These are phyloP conservation scores for Fusarium mangiferae DNA, from an alignment of 2,329 filamentous ascomycete species.

Conservation along the genomic window DNA sequence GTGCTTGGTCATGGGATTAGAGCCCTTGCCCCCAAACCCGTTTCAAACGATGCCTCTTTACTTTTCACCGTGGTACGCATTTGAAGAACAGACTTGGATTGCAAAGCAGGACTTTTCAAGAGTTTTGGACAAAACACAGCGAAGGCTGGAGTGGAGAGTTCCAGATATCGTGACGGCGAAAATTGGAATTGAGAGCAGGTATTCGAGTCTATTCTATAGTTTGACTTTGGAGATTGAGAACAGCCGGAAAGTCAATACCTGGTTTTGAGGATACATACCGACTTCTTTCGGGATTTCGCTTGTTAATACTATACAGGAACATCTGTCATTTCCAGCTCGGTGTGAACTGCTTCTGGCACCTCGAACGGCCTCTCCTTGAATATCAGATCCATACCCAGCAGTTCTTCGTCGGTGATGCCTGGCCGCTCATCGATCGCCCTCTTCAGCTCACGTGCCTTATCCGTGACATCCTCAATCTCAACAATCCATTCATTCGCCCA, in stretches of 20 bases:
- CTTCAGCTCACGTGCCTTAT: constrained; percentile 60
- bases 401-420: constrained; percentile 47
- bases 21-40: constrained; percentile 40
- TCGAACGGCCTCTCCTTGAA: constrained; percentile 57
- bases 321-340: constrained; percentile 47
- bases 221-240: constrained; percentile 24
- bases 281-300: neutral
- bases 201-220: constrained; percentile 42
- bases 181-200: constrained; percentile 39
- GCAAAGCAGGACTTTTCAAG: constrained; percentile 26
- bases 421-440: constrained; percentile 54
- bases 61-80: constrained; percentile 44
- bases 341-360: constrained; percentile 51
- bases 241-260: constrained; percentile 14
- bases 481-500: constrained; percentile 65
- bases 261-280: constrained; percentile 16
- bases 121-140: constrained; percentile 30
- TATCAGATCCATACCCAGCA: constrained; percentile 53
- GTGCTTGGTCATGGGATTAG: constrained; percentile 41
- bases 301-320: neutral
- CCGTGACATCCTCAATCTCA: constrained; percentile 68
- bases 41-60: constrained; percentile 45
- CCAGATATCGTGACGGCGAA: constrained; percentile 18
- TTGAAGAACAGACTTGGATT: constrained; percentile 36
- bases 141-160: constrained; percentile 22